Evolutionary conservation across 148 eudicot species (phyloP).

Genomic region (Rhododendron kiyosumense): DNA sequence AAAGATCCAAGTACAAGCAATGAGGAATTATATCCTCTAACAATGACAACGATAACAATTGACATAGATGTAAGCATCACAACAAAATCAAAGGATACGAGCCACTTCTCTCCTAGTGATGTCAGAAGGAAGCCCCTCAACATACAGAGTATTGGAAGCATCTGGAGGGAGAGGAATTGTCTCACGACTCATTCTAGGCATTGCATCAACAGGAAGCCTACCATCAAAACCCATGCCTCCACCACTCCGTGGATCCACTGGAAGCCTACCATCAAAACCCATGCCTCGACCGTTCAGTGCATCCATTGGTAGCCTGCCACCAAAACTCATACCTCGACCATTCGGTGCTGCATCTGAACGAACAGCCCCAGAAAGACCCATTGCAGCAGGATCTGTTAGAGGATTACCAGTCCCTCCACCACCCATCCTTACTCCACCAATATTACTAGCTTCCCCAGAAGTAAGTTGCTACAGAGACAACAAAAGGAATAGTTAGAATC

Average conservation of each 20-base stretch:
- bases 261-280: slow-evolving; percentile 34
- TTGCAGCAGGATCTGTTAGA: slow-evolving; percentile 32
- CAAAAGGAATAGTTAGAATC: background rate
- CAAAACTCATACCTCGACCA: slow-evolving; percentile 43
- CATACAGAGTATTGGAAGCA: slow-evolving; percentile 62
- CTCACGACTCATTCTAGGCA: slow-evolving; percentile 40
- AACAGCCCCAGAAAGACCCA: slow-evolving; percentile 36
- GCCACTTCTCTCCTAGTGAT: slow-evolving; percentile 70
- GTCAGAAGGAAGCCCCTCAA: slow-evolving; percentile 71
- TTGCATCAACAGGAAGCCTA: slow-evolving; percentile 34
- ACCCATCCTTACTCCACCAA: slow-evolving; percentile 34
- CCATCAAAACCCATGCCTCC: slow-evolving; percentile 39
- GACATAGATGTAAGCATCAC: background rate
- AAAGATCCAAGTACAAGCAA: background rate
- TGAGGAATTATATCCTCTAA: background rate
- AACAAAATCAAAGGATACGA: slow-evolving; percentile 56
- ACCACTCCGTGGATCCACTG: slow-evolving; percentile 44
- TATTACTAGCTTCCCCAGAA: slow-evolving; percentile 37
- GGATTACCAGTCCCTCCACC: slow-evolving; percentile 25
- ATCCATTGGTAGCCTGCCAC: slow-evolving; percentile 33
- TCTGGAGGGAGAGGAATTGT: slow-evolving; percentile 58
- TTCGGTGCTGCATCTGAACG: slow-evolving; percentile 31
- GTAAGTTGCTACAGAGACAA: slow-evolving; percentile 38
- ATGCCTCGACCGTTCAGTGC: slow-evolving; percentile 39
- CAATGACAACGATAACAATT: background rate